Conservation (phyloP, 192 early-diverging fungal species). For the Rhizophagus sp. region DNA sequence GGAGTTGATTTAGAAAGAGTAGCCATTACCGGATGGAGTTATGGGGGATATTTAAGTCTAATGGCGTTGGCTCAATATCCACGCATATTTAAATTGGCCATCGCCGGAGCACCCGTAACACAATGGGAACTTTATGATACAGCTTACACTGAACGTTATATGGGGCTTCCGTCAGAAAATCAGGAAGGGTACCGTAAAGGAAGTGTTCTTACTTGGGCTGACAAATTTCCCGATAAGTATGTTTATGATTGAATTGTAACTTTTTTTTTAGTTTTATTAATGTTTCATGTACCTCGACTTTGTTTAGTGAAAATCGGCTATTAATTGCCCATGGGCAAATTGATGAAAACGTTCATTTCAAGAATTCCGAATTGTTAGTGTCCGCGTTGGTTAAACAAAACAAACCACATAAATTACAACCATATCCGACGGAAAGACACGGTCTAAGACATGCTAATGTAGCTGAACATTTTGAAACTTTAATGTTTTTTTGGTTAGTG, state of each 20-base stretch:
- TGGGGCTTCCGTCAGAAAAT: slow-evolving; percentile 56
- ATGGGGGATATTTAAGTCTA: slow-evolving; percentile 72
- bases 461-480: slow-evolving; percentile 78
- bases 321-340: slow-evolving; percentile 72
- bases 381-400: slow-evolving; percentile 49
- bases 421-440: slow-evolving; percentile 77
- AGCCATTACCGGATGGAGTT: slow-evolving; percentile 74
- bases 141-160: slow-evolving; percentile 74
- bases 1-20: slow-evolving; percentile 62
- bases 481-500: slow-evolving; percentile 63
- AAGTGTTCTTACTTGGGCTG: slow-evolving; percentile 51
- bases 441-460: slow-evolving; percentile 63
- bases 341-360: slow-evolving; percentile 80
- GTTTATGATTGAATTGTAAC: not conserved
- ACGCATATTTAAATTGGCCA: slow-evolving; percentile 59
- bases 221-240: slow-evolving; percentile 62
- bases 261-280: not conserved
- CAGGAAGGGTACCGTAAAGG: slow-evolving; percentile 50
- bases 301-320: slow-evolving; percentile 53
- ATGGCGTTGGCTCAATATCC: slow-evolving; percentile 64
- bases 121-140: slow-evolving; percentile 75
- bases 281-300: slow-evolving; percentile 5
- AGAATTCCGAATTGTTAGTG: slow-evolving; percentile 59
- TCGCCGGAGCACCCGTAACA: slow-evolving; percentile 73
- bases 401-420: slow-evolving; percentile 64